Evolutionary conservation across 1,284 basidiomycete genomes (phyloP).

Genomic region (Paramarasmius palmivorus): DNA sequence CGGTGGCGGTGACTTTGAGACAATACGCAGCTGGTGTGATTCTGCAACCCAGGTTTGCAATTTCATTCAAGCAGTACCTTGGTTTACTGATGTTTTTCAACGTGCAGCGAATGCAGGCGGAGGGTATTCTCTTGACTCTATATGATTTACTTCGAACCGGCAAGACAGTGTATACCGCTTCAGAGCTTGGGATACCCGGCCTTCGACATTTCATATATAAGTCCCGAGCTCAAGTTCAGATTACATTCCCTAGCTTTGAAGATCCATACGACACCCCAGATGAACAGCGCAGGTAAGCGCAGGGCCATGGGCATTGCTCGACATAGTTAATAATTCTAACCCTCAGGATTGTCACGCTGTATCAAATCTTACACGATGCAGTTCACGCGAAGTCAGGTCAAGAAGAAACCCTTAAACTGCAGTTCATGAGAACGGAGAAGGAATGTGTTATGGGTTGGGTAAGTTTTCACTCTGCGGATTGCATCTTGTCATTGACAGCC

Average conservation of each 20-base stretch:
- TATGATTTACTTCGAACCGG: constrained; percentile 45
- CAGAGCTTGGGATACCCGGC: constrained; percentile 82
- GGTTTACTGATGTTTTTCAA: background rate
- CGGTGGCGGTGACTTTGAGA: constrained; percentile 68
- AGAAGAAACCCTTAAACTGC: constrained; percentile 73
- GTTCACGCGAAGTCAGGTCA: constrained; percentile 87
- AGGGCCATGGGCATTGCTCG: background rate
- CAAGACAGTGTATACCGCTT: constrained; percentile 63
- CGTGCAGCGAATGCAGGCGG: constrained; percentile 58
- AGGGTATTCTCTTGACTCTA: constrained; percentile 56
- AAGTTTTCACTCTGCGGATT: constrained; percentile 23
- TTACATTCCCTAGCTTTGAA: constrained; percentile 82
- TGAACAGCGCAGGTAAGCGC: constrained; percentile 57
- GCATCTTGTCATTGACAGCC: background rate
- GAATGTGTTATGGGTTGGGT: constrained; percentile 94
- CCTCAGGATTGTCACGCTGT: constrained; percentile 74
- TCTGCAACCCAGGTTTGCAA: constrained; percentile 60
- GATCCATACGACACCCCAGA: constrained; percentile 72
- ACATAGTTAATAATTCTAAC: constrained; percentile 6
- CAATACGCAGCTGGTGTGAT: constrained; percentile 71
- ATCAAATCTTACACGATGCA: constrained; percentile 82
- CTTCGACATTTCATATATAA: constrained; percentile 96
- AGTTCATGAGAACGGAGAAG: constrained; percentile 80
- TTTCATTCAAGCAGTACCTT: background rate
- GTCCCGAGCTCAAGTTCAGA: constrained; percentile 83